These are phyloP conservation scores for Salisapilia sapeloensis DNA, from an alignment of 352 stramenopile species.

Conservation along the genomic window DNA sequence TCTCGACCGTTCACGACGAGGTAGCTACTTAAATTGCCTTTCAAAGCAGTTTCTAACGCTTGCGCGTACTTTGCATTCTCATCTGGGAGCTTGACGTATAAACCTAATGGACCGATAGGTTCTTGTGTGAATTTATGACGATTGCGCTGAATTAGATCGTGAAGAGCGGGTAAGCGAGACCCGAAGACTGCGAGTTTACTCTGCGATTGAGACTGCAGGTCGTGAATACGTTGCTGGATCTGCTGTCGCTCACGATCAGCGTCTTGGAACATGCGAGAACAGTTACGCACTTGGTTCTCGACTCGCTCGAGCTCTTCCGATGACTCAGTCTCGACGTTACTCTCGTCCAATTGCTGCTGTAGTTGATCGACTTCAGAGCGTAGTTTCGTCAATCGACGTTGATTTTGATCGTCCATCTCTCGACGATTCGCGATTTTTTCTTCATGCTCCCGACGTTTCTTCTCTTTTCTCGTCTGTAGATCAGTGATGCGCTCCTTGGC, in stretches of 20 bases:
- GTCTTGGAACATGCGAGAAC: slow-evolving; percentile 32
- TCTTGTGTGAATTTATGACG: slow-evolving; percentile 32
- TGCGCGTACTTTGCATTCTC: slow-evolving; percentile 45
- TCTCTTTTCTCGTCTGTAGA: slow-evolving; percentile 27
- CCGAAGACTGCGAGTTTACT: slow-evolving; percentile 50
- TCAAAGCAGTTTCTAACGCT: slow-evolving; percentile 55
- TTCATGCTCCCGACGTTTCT: slow-evolving; percentile 34
- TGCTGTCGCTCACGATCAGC: slow-evolving; percentile 27
- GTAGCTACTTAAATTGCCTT: slow-evolving; percentile 58
- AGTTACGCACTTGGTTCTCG: slow-evolving; percentile 40
- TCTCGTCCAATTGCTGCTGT: slow-evolving; percentile 17
- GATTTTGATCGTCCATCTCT: slow-evolving; percentile 42
- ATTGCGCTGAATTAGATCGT: slow-evolving; percentile 63
- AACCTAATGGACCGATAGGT: slow-evolving; percentile 54
- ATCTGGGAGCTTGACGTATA: slow-evolving; percentile 57
- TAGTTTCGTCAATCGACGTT: slow-evolving; percentile 27
- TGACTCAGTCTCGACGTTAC: slow-evolving; percentile 12
- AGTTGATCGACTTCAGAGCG: slow-evolving; percentile 19
- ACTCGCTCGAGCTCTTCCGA: slow-evolving; percentile 19
- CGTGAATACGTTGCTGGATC: slow-evolving; percentile 21
- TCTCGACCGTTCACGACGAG: slow-evolving; percentile 58
- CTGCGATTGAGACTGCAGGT: slow-evolving; percentile 27
- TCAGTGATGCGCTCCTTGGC: slow-evolving; percentile 28
- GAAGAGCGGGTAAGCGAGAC: slow-evolving; percentile 41
- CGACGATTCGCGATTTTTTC: slow-evolving; percentile 31